Evolutionary conservation across 345 rosid species (phyloP).

Genomic region (Dimocarpus longan): DNA sequence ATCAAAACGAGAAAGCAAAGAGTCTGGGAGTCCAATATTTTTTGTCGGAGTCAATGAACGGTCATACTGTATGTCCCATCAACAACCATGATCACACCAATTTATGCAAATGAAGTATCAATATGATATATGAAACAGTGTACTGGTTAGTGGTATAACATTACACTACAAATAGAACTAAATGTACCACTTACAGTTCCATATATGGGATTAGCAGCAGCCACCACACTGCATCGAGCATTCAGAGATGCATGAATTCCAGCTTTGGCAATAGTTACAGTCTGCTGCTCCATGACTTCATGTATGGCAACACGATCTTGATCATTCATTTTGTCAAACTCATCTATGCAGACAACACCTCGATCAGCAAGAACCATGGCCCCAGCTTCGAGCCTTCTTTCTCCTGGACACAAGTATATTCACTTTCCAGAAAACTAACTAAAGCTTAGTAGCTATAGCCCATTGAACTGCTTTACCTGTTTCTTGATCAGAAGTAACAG

Average conservation of each 20-base stretch:
- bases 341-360: constrained; percentile 97
- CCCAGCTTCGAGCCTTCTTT: constrained; percentile 98
- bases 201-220: constrained; percentile 99
- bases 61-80: constrained; percentile 71
- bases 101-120: constrained; percentile 10
- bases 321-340: constrained; percentile 99
- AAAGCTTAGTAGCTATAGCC: constrained; percentile 1
- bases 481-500: constrained; percentile 99
- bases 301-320: constrained; percentile 99
- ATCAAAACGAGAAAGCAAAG: constrained; percentile 98
- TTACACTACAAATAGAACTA: neutral
- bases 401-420: constrained; percentile 55
- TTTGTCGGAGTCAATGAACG: constrained; percentile 97
- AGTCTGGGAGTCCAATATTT: constrained; percentile 99
- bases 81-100: constrained; percentile 15
- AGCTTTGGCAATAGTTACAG: constrained; percentile 98
- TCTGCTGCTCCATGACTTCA: constrained; percentile 99
- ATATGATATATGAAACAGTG: neutral
- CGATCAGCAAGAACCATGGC: constrained; percentile 99
- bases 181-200: constrained; percentile 76
- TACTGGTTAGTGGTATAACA: neutral
- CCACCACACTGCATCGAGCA: constrained; percentile 98
- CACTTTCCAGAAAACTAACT: neutral
- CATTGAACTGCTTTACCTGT: constrained; percentile 56
- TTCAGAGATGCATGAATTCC: constrained; percentile 98